Percentiles rank a stretch among this genome's conserved stretches.
Evolutionary conservation across 345 rosid species (phyloP).

Genomic region (Salix brachista): DNA sequence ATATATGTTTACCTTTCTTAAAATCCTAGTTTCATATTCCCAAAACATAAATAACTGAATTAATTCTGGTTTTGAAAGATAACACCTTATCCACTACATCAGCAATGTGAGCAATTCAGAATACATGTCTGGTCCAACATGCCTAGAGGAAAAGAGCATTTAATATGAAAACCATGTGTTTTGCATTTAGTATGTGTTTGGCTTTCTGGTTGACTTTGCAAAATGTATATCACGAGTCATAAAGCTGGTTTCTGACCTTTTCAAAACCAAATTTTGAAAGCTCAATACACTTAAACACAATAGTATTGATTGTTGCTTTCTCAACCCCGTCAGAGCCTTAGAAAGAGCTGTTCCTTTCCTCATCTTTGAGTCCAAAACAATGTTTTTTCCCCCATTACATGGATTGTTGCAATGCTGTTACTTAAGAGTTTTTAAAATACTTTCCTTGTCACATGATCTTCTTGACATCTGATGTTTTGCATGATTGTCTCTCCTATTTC

Average conservation of each 20-base stretch:
- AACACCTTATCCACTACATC: not conserved
- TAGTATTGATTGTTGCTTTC: not conserved
- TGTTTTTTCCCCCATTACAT: not conserved
- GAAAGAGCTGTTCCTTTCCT: not conserved
- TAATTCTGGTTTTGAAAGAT: no score
- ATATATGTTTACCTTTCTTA: no score
- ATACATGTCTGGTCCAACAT: not conserved
- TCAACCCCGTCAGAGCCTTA: not conserved
- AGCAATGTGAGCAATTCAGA: not conserved
- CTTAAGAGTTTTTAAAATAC: not conserved
- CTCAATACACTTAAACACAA: not conserved
- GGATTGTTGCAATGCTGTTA: not conserved
- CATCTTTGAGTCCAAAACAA: not conserved
- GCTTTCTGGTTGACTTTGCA: not conserved
- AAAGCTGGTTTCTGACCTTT: not conserved
- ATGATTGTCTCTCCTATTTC: not conserved
- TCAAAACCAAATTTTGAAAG: not conserved
- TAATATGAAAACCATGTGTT: not conserved
- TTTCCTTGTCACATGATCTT: not conserved
- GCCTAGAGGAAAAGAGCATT: not conserved
- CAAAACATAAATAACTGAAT: no score
- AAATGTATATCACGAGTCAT: not conserved
- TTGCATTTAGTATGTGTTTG: not conserved
- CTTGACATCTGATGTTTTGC: not conserved
- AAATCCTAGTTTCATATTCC: no score